phyloP scores from a whole-genome alignment of 495 filamentous ascomycete species.

The Amphirosellinia nigrospora region DNA sequence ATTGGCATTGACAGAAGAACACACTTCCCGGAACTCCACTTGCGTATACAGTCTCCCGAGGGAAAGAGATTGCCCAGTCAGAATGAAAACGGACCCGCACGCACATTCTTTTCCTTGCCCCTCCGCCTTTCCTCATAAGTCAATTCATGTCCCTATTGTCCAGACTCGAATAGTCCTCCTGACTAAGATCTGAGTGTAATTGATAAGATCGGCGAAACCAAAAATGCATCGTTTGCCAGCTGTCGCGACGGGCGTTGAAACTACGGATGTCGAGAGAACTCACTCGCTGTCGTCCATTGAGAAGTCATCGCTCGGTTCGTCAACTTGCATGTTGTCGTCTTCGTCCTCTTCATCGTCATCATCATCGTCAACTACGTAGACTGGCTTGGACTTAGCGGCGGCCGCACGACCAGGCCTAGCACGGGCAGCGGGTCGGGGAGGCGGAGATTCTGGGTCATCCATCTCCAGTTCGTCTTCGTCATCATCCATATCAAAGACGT shows the following conservation, averaged over 20 bases:
- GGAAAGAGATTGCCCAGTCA: neutral
- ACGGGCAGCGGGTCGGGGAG: slow-evolving; percentile 48
- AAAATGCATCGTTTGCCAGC: neutral
- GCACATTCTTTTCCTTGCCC: neutral
- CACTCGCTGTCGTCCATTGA: slow-evolving; percentile 44
- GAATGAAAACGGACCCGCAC: neutral
- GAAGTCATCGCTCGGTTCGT: slow-evolving; percentile 35
- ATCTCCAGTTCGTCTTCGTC: slow-evolving; percentile 47
- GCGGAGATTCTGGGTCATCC: slow-evolving; percentile 49
- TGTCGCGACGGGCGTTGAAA: neutral
- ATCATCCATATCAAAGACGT: slow-evolving; percentile 51
- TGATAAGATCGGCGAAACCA: neutral
- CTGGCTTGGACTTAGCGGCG: slow-evolving; percentile 42
- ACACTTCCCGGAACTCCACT: neutral
- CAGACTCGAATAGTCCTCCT: neutral
- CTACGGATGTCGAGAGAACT: neutral
- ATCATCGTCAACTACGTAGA: slow-evolving; percentile 50
- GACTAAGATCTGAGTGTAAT: neutral
- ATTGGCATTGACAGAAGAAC: neutral
- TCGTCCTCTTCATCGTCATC: slow-evolving; percentile 53
- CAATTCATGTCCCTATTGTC: neutral
- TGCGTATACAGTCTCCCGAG: neutral
- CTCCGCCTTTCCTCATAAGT: neutral
- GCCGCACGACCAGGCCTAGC: slow-evolving; percentile 51
- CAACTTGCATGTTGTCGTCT: slow-evolving; percentile 30